Evolutionary conservation across 73 alveolate genomes (phyloP), one percentile per base, ranked within the genome.

Genomic region (Paramecium bursaria): DNA sequence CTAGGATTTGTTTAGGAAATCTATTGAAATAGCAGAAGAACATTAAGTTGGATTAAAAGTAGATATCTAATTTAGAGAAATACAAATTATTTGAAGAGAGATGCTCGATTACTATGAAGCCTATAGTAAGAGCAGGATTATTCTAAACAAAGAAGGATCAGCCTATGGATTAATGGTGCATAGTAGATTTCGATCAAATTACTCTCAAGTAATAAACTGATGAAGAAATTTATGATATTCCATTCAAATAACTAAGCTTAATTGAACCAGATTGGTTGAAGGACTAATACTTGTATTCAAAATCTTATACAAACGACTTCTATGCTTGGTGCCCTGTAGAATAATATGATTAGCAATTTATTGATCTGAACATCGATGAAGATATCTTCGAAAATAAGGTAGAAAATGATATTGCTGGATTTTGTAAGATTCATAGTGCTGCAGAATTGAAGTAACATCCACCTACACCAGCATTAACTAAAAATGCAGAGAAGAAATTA

Each of bases 401-500:
- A 39, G 26, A 3, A 33, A 19, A 5, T 10, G 9, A 14, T 6
- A 7, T 11, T 39, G 7, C n/a, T 3, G 0, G 29, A 39, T 17
- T 13, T n/a, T 35, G 17, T 15, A 67, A 67, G 44, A 39, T 67
- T 42, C 17, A 67, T 67, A 67, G 82, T 67, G 26, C 60, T 5
- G 82, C 44, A 10, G 60, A 67, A 67, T 67, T 67, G 44, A 67
- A 67, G 44, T 35, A 6, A 10, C 57, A 67, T 4, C 82, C 82
- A 14, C 7, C 48, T 35, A 57, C 61, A 39, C 82, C 82, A 5
- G 53, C 22, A 10, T 23, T 67, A 2, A 67, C 82, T 14, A 67
- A 67, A 57, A 67, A 67, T 17, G 17, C 82, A 19, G 9, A 5
- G 7, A 67, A 67, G 4, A 7, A 33, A 39, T 42, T 67, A 33